These are phyloP conservation scores for Vanrija humicola DNA, from an alignment of 1,284 basidiomycete species.

Conservation along the genomic window DNA sequence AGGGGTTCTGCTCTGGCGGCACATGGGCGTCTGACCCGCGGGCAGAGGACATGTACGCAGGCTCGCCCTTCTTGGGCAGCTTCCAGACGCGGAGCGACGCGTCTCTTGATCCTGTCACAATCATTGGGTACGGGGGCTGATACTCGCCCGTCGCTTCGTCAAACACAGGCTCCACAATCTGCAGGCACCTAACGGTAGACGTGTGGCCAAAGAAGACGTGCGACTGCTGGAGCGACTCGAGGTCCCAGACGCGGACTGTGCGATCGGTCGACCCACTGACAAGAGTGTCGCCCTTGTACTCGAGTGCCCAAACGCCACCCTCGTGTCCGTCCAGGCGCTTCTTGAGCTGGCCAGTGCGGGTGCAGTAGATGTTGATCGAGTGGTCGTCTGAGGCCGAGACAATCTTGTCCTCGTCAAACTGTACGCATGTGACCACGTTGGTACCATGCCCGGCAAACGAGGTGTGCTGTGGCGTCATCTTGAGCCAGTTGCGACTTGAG, in stretches of 20 bases:
- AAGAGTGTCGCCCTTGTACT: conserved; percentile 68
- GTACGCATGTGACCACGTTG: conserved; percentile 86
- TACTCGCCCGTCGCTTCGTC: conserved; percentile 48
- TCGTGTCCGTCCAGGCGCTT: conserved; percentile 80
- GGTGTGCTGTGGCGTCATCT: conserved; percentile 55
- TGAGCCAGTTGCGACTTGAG: conserved; percentile 57
- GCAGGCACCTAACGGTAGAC: conserved; percentile 65
- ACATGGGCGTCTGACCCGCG: neutral
- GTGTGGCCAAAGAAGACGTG: conserved; percentile 92
- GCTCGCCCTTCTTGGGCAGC: conserved; percentile 71
- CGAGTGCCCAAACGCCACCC: conserved; percentile 90
- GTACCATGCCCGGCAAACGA: conserved; percentile 82
- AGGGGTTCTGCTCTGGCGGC: conserved; percentile 71
- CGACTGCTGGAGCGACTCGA: conserved; percentile 70
- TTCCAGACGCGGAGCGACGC: conserved; percentile 87
- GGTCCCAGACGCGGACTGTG: conserved; percentile 89
- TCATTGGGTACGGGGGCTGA: conserved; percentile 59
- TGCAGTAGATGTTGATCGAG: conserved; percentile 86
- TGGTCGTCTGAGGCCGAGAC: conserved; percentile 72
- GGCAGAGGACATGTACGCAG: conserved; percentile 48
- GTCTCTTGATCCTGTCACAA: conserved; percentile 90
- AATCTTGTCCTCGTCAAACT: conserved; percentile 88
- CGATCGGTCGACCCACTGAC: conserved; percentile 92
- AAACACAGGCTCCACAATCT: conserved; percentile 51
- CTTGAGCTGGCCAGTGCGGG: conserved; percentile 68